phyloP scores from a whole-genome alignment of 2,329 filamentous ascomycete genomes.

The Alternaria postmessia region DNA sequence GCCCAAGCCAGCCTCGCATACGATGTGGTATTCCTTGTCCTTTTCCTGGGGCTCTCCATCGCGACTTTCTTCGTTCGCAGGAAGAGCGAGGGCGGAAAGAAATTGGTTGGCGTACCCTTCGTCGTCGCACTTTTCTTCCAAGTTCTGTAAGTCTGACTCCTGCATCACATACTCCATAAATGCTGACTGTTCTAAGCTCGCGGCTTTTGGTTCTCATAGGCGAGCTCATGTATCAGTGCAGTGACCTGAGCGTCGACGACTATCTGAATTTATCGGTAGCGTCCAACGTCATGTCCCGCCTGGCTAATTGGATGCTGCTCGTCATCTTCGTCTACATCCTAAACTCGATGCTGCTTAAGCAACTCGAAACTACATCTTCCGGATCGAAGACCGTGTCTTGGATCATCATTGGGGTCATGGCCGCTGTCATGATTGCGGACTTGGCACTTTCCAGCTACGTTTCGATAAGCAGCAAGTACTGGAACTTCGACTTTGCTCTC shows the following conservation, averaged over 20 bases:
- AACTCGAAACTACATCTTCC: constrained; percentile 17
- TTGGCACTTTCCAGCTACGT: constrained; percentile 26
- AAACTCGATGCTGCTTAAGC: constrained; percentile 35
- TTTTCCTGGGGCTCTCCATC: constrained; percentile 29
- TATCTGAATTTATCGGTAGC: constrained; percentile 26
- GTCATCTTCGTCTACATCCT: constrained; percentile 34
- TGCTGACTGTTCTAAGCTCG: constrained; percentile 15
- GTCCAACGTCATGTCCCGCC: constrained; percentile 25
- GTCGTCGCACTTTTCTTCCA: constrained; percentile 18
- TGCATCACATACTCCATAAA: background rate
- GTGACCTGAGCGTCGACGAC: background rate
- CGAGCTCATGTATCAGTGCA: constrained; percentile 27
- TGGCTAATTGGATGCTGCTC: constrained; percentile 34
- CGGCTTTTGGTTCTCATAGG: constrained; percentile 20
- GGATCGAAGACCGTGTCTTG: constrained; percentile 21
- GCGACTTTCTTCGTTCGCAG: constrained; percentile 27
- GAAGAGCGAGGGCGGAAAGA: constrained; percentile 28
- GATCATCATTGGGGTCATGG: constrained; percentile 30
- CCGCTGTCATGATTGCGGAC: constrained; percentile 20
- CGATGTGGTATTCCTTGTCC: constrained; percentile 25
- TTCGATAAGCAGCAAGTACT: constrained; percentile 9
- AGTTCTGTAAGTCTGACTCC: constrained; percentile 29
- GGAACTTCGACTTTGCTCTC: background rate
- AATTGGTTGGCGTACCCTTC: constrained; percentile 31
- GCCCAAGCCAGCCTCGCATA: constrained; percentile 26